Percentiles rank a stretch among this genome's conserved stretches.
Evolutionary conservation across 2,329 filamentous ascomycete genomes (phyloP).

Genomic region (Apiospora marii): DNA sequence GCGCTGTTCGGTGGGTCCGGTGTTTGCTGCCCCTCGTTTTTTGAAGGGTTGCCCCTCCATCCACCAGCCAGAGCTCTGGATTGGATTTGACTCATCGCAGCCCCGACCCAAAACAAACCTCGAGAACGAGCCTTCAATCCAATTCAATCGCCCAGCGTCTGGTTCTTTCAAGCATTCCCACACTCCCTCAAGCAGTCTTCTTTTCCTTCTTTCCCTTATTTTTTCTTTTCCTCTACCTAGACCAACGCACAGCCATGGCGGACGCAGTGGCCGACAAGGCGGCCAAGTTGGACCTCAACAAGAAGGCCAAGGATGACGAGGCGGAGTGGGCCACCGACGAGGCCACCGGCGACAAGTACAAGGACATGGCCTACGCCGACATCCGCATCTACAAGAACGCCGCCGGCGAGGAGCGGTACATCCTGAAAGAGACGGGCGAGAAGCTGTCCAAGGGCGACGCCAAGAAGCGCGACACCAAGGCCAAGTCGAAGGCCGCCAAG

Average conservation of each 20-base stretch:
- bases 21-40: constrained; percentile 4
- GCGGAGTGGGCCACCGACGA: constrained; percentile 11
- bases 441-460: constrained; percentile 69
- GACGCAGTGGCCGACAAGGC: constrained; percentile 21
- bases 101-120: background rate
- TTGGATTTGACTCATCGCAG: background rate
- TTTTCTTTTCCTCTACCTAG: background rate
- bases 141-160: background rate
- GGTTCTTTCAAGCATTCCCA: background rate
- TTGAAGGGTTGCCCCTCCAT: constrained; percentile 4
- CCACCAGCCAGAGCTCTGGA: background rate
- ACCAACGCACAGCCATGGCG: constrained; percentile 6
- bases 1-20: background rate
- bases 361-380: constrained; percentile 20
- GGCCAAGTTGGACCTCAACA: constrained; percentile 20
- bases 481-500: constrained; percentile 59
- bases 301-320: constrained; percentile 21
- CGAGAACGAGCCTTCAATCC: background rate
- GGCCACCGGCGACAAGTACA: constrained; percentile 18
- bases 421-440: constrained; percentile 64
- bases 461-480: constrained; percentile 66
- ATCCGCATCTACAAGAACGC: constrained; percentile 18
- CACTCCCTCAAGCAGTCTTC: background rate
- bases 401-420: constrained; percentile 9
- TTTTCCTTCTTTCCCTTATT: background rate